Conservation (phyloP, 2,329 filamentous ascomycete genomes). For the Paecilomyces sp. region DNA sequence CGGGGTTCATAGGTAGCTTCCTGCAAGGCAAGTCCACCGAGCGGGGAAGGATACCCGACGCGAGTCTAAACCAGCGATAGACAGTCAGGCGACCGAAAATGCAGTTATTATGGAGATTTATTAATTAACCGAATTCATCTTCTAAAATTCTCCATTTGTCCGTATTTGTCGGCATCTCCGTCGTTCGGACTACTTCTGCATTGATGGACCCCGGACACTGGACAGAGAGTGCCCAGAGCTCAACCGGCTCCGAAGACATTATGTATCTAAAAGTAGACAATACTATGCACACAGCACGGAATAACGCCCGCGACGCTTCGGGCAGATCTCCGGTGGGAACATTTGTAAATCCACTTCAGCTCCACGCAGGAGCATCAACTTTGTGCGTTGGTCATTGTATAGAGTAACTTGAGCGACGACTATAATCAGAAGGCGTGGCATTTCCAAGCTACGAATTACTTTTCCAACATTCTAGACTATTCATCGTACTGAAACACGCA, state of each 20-base stretch:
- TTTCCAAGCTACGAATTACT: no score
- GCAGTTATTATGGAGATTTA: background rate
- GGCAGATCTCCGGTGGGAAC: background rate
- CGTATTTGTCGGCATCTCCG: background rate
- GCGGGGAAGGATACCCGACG: background rate
- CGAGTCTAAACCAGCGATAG: background rate
- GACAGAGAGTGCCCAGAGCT: background rate
- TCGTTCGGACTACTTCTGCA: background rate
- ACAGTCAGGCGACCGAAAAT: background rate
- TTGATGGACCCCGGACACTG: background rate
- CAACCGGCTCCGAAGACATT: background rate
- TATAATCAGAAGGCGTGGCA: no score
- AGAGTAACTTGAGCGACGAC: no score
- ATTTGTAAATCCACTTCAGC: no score
- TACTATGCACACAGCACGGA: background rate
- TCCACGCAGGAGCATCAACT: no score
- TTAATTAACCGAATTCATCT: background rate
- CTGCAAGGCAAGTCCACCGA: conserved; percentile 2
- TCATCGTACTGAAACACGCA: no score
- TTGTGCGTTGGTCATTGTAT: no score
- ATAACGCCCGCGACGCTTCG: background rate
- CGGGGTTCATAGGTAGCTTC: background rate
- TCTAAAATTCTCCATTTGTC: background rate
- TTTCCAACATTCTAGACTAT: no score
- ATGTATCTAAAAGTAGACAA: background rate